Evolutionary conservation across 495 filamentous ascomycete genomes (phyloP), one percentile per base, ranked within the genome.

Genomic region (Aspergillus asperescens): DNA sequence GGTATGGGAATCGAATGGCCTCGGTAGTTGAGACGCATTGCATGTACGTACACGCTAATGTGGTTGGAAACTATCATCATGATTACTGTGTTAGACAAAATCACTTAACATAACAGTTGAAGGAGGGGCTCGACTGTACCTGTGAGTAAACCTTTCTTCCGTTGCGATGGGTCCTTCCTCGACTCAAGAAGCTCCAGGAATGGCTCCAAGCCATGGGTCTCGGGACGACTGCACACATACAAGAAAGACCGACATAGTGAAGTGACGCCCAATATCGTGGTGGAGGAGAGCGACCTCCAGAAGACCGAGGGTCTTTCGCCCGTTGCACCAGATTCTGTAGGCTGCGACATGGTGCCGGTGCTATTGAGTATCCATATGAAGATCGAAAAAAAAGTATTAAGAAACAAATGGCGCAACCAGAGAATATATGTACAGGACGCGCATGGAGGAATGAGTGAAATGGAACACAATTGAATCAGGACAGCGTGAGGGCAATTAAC

Each of bases 41-140:
- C 62, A 71, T 62, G 60, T 68, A 93, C 89, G 73, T 88, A 97
- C 93, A 98, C 86, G 72, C 88, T 90, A 55, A 89, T 80, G 69
- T 98, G 93, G 67, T 98, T 98, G 25, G 88, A 95, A 7, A 97
- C 93, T 95, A 60, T 61, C 40, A 37, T 27, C 47, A 22, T 8
- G 12, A 16, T n/a, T 35, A 25, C 15, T 19, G 2, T 7, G 49
- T 66, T 50, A 66, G 62, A 55, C 7, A 47, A 20, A 18, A 15
- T 16, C 18, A 19, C 9, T 32, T 25, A 12, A 7, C 12, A 16
- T 6, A 19, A 34, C 10, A 2, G 39, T 20, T 1, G 0, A 39
- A 31, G 38, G 15, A 7, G 19, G 1, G 12, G 27, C 13, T 5
- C 10, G 27, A 22, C 12, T 15, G 24, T 76, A 95, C 91, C 89